Evolutionary conservation across 2,329 filamentous ascomycete species (phyloP), one percentile per base, ranked within the genome.

Genomic region (Bipolaris sorokiniana): DNA sequence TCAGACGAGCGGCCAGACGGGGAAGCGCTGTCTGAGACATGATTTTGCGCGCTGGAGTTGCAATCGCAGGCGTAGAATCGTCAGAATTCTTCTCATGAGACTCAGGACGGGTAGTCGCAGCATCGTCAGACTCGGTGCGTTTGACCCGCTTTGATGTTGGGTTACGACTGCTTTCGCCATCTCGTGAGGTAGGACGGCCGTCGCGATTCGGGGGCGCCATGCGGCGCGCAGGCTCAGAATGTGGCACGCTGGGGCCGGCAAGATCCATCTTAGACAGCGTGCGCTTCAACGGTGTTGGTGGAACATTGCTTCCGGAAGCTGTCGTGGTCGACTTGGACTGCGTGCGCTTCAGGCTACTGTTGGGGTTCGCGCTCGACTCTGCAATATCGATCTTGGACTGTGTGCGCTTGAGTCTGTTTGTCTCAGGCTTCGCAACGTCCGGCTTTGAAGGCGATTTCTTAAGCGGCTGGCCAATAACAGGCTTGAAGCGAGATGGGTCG

Each of bases 121-220:
- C 83, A 75, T 95, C 90, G 55, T 94, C 90, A 1, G 84, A 81
- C 41, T 85, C 77, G 44, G 81, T 83, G 65, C 88, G 86, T 73
- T 90, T 91, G 60, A 86, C 77, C 54, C 92, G 89, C 81, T 97
- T 97, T 6, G 84, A 81, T 78, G 49, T 77, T 66, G 46, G 78
- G 70, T 67, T 65, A 71, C 67, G 78, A 70, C 67, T 65, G 70
- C 67, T 62, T 38, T 66, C 68, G 72, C 67, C 61, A 48, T 68
- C 67, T 51, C 58, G 68, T 52, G 62, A 73, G 59, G 63, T 28
- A 37, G 63, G 56, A 61, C 47, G 70, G 66, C 64, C 65, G 48
- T 68, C 62, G 15, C 64, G 65, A 40, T 69, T 54, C 28, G 67
- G 55, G 53, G 69, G 63, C 7, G 71, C 63, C 38, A 71, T 53